Evolutionary conservation across 1,284 basidiomycete species (phyloP), one percentile per base, ranked within the genome.

Genomic region (Moesziomyces parantarcticus): DNA sequence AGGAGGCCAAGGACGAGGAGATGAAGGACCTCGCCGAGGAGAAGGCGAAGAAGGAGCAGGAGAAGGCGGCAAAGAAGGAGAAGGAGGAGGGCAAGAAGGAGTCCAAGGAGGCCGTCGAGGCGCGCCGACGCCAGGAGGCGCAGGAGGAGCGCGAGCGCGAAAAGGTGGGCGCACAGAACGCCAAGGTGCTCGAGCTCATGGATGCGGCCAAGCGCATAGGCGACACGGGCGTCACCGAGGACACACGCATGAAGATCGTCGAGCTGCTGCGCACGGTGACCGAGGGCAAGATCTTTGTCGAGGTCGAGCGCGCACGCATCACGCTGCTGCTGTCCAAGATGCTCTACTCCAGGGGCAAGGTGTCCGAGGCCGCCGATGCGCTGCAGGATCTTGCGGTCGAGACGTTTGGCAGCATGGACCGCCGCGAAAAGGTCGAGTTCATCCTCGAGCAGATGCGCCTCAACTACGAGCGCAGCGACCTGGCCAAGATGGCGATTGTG

Each of bases 221-320:
- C 11, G 68, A 81, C 48, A 48, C 36, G 0, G 80, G 77, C 9
- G 58, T 83, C 1, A 56, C 54, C 22, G 66, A 75, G 18, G 67
- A 66, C n/a, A 46, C 40, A 21, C 51, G 74, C 18, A 39, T 77
- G 43, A 75, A 80, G 63, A 42, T 83, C 14, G 75, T 83, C 44
- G 91, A 96, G 85, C 94, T 93, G 3, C 84, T 99, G 74, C 88
- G 97, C 79, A 88, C 89, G 50, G 93, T 99, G 34, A 97, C 96
- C 0, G 96, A 98, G 86, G 96, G 96, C 62, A 99, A 98, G 94
- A 95, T 99, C 77, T 98, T 96, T 87, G 87, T 99, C 56, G 97
- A 99, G 87, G 94, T 97, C 5, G 94, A 94, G 36, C 89, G 97
- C 71, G 97, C 97, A 8, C 90, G 97, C 26, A 91, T 98, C 53